Percentiles rank a stretch among this genome's conserved stretches.
Evolutionary conservation across 495 filamentous ascomycete genomes (phyloP).

Genomic region (Xylaria longipes): DNA sequence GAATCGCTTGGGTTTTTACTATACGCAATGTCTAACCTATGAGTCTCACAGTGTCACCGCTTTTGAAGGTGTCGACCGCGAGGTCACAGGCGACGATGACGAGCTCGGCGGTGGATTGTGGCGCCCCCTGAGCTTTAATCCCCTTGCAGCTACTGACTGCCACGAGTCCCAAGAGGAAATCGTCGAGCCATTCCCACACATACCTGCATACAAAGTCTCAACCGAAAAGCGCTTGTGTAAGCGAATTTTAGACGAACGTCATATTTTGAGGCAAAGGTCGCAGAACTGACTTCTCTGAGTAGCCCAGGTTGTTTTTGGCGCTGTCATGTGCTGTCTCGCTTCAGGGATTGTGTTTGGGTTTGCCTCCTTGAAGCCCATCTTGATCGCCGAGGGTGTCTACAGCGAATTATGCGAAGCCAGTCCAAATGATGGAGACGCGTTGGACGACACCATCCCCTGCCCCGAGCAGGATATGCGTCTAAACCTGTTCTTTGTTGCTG

Average conservation of each 20-base stretch:
- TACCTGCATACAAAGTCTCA: conserved; percentile 60
- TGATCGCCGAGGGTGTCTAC: conserved; percentile 72
- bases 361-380: conserved; percentile 73
- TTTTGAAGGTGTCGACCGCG: conserved; percentile 40
- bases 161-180: conserved; percentile 5
- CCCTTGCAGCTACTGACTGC: conserved; percentile 27
- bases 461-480: conserved; percentile 71
- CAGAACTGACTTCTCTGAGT: not conserved
- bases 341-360: conserved; percentile 78
- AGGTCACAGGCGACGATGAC: conserved; percentile 31
- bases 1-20: not conserved
- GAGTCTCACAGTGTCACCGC: conserved; percentile 32
- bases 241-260: conserved; percentile 14
- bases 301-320: conserved; percentile 66
- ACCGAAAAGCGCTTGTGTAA: conserved; percentile 57
- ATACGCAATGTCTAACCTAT: not conserved
- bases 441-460: conserved; percentile 52
- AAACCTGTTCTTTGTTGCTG: conserved; percentile 74
- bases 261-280: not conserved
- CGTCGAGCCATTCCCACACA: conserved; percentile 33
- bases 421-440: conserved; percentile 44
- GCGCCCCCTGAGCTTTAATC: conserved; percentile 39
- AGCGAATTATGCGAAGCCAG: conserved; percentile 59
- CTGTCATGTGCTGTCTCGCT: conserved; percentile 68
- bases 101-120: conserved; percentile 30